Conservation (phyloP, 257 asterid species). For the Linderniella brevidens region DNA sequence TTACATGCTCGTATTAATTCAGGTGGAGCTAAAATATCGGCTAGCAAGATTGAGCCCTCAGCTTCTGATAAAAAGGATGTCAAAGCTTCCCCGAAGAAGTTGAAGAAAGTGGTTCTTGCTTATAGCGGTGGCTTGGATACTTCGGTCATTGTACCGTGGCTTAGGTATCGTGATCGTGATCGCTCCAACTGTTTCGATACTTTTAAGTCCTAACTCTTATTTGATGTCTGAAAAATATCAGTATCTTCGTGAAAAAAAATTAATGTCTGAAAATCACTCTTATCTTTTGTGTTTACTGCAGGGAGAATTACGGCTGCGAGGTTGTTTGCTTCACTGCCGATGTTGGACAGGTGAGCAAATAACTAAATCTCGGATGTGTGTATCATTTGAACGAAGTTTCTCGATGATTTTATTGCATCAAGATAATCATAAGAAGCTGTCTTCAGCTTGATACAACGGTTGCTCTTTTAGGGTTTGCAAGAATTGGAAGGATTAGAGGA, state of each 20-base stretch:
- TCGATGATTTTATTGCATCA: background rate
- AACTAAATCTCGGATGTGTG: background rate
- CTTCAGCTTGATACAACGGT: too few relatives aligned
- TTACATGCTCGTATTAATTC: background rate
- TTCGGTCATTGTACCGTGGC: conserved; percentile 98
- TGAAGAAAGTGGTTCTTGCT: conserved; percentile 90
- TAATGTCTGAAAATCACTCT: too few relatives aligned
- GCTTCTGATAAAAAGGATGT: conserved; percentile 24
- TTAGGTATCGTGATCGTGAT: conserved; percentile 51
- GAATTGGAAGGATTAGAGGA: conserved; percentile 91
- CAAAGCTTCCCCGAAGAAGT: conserved; percentile 34
- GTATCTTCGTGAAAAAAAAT: too few relatives aligned
- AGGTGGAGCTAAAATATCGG: conserved; percentile 13
- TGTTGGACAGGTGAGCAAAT: conserved; percentile 60
- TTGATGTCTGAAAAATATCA: too few relatives aligned
- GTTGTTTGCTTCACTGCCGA: conserved; percentile 65
- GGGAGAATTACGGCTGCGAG: conserved; percentile 67
- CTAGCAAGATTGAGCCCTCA: conserved; percentile 35
- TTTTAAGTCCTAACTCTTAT: too few relatives aligned
- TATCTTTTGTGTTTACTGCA: conserved; percentile 16
- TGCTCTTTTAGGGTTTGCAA: conserved; percentile 46
- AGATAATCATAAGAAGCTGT: background rate
- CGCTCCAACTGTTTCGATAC: too few relatives aligned
- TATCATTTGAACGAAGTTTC: background rate
- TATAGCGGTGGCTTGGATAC: conserved; percentile 97